phyloP scores from a whole-genome alignment of 768 basidiomycete genomes.

The Mycena indigotica region DNA sequence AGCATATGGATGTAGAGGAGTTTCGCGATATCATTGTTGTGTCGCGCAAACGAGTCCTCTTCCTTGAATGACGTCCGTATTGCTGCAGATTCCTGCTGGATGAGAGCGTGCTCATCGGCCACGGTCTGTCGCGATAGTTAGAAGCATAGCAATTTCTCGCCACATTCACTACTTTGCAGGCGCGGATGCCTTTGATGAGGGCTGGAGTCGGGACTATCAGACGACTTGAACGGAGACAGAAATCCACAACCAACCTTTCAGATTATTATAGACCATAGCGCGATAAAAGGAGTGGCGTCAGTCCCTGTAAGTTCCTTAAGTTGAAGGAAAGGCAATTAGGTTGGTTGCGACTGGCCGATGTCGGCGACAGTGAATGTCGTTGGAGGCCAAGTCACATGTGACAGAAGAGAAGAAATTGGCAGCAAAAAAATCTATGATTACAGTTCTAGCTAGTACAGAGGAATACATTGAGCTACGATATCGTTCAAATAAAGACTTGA shows the following conservation, averaged over 20 bases:
- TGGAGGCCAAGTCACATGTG: not conserved
- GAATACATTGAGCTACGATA: not conserved
- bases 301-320: not conserved
- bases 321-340: no score
- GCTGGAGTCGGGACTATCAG: no score
- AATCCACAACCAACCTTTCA: conserved; percentile 60
- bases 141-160: conserved; percentile 20
- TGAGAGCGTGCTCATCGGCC: conserved; percentile 95
- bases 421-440: no score
- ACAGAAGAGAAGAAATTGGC: no score
- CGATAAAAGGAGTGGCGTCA: not conserved
- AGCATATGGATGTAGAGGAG: conserved; percentile 99
- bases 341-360: no score
- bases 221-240: no score
- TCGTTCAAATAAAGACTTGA: conserved; percentile 7
- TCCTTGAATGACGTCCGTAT: conserved; percentile 96
- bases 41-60: conserved; percentile 91
- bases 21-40: conserved; percentile 97
- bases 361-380: not conserved
- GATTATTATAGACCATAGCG: conserved; percentile 79
- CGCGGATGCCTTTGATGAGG: conserved; percentile 98
- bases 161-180: conserved; percentile 80
- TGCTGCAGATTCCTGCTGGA: conserved; percentile 96
- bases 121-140: conserved; percentile 67
- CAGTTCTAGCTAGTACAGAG: conserved; percentile 7